Percentiles rank a stretch among this genome's conserved stretches.
phyloP scores from a whole-genome alignment of 2,329 filamentous ascomycete species.

The Talaromyces sp. region DNA sequence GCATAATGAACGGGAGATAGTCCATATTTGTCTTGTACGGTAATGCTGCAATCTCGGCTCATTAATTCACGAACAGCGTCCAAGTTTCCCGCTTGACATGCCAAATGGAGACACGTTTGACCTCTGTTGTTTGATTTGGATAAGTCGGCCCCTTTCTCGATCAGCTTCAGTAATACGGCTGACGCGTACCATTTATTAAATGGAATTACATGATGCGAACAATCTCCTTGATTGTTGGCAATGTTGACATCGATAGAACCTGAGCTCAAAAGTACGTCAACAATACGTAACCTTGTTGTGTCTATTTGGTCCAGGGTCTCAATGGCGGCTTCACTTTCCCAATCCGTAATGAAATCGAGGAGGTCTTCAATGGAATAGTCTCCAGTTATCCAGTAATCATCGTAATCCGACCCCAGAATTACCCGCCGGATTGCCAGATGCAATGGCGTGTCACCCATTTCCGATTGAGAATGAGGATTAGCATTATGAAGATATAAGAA shows the following conservation, averaged over 20 bases:
- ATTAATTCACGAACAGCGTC: slow-evolving; percentile 13
- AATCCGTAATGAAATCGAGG: slow-evolving; percentile 5
- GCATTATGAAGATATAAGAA: slow-evolving; percentile 12
- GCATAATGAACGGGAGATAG: slow-evolving; percentile 10
- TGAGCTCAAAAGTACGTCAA: slow-evolving; percentile 12
- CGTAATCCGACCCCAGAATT: slow-evolving; percentile 9
- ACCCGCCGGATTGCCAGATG: slow-evolving; percentile 14
- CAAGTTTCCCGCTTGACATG: slow-evolving; percentile 12
- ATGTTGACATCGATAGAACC: slow-evolving; percentile 12
- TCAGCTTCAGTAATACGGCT: slow-evolving; percentile 11
- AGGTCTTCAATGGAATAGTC: slow-evolving; percentile 11
- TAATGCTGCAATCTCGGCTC: slow-evolving; percentile 10
- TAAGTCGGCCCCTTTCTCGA: slow-evolving; percentile 12
- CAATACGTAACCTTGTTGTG: slow-evolving; percentile 6
- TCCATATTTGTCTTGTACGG: slow-evolving; percentile 8
- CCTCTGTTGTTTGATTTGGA: slow-evolving; percentile 8
- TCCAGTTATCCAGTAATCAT: slow-evolving; percentile 13
- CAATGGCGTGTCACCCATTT: slow-evolving; percentile 13
- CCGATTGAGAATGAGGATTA: slow-evolving; percentile 12
- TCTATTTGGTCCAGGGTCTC: slow-evolving; percentile 12
- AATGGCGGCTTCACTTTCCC: slow-evolving; percentile 9
- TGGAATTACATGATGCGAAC: slow-evolving; percentile 13
- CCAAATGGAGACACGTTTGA: slow-evolving; percentile 15
- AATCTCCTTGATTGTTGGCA: slow-evolving; percentile 13
- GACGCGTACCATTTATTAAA: slow-evolving; percentile 7